Evolutionary conservation across 164 flowering plant species (phyloP).

Genomic region (Vitis amurensis): DNA sequence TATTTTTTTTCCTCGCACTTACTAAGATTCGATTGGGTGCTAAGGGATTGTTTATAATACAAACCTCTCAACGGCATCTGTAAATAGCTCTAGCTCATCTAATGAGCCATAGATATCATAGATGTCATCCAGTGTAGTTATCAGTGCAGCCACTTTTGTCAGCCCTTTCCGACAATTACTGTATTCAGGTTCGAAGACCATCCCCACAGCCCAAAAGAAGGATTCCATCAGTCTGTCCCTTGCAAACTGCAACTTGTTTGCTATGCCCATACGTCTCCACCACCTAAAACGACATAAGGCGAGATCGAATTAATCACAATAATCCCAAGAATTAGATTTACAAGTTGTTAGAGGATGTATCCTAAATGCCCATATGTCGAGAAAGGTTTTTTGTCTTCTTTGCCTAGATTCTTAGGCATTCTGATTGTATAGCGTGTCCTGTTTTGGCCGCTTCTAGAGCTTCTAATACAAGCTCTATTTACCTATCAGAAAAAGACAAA

Average conservation of each 20-base stretch:
- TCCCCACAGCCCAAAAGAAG: slow-evolving; percentile 36
- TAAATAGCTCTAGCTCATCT: slow-evolving; percentile 43
- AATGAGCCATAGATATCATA: slow-evolving; percentile 45
- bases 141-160: slow-evolving; percentile 22
- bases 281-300: slow-evolving; percentile 19
- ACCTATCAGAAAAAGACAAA: too few species aligned
- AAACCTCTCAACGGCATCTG: slow-evolving; percentile 39
- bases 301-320: too few species aligned
- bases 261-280: slow-evolving; percentile 37
- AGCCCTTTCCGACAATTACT: slow-evolving; percentile 21
- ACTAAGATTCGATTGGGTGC: too few species aligned
- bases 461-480: too few species aligned
- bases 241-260: slow-evolving; percentile 29
- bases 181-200: slow-evolving; percentile 29
- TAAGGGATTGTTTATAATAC: not conserved
- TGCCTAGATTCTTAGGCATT: too few species aligned
- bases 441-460: too few species aligned
- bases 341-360: too few species aligned
- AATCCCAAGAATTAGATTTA: too few species aligned
- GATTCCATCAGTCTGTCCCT: slow-evolving; percentile 44
- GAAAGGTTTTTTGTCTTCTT: too few species aligned
- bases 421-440: too few species aligned
- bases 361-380: too few species aligned
- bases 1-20: too few species aligned
- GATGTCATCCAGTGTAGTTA: slow-evolving; percentile 41